A percentile compares a stretch with the other conserved stretches of the same genome.
Conservation (phyloP, 2,329 filamentous ascomycete species). For the Pseudomassariella vexata region DNA sequence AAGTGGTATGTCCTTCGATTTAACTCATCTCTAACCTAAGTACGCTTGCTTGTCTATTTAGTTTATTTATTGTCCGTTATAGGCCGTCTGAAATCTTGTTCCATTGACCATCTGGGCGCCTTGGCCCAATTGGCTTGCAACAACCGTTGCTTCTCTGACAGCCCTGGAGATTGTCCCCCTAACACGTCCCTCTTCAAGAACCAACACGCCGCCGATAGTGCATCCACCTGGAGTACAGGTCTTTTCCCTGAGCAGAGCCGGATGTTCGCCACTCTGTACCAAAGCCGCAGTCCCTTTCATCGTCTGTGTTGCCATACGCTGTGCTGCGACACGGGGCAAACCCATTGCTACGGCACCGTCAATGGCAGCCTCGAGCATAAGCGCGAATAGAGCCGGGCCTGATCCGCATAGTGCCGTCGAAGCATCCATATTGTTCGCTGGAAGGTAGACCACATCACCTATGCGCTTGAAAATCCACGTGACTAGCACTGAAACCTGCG, state of each 20-base stretch:
- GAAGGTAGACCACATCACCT: conserved; percentile 64
- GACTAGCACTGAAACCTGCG: conserved; percentile 50
- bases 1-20: too few relatives aligned
- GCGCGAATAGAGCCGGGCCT: conserved; percentile 69
- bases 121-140: conserved; percentile 60
- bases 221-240: conserved; percentile 74
- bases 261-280: conserved; percentile 67
- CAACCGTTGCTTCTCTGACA: conserved; percentile 63
- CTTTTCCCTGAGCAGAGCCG: conserved; percentile 68
- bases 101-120: conserved; percentile 44
- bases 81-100: conserved; percentile 35
- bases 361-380: conserved; percentile 69
- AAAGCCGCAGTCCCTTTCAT: conserved; percentile 69
- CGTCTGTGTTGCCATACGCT: conserved; percentile 72
- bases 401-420: conserved; percentile 69
- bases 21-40: too few relatives aligned
- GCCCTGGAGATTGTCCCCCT: conserved; percentile 63
- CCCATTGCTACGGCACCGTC: conserved; percentile 79
- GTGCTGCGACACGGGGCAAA: conserved; percentile 64
- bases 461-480: conserved; percentile 74
- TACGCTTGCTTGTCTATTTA: too few relatives aligned
- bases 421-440: conserved; percentile 64
- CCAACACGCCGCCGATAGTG: conserved; percentile 68
- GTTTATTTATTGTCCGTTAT: too few relatives aligned
- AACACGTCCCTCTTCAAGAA: conserved; percentile 67